A percentile compares a stretch with the other conserved stretches of the same genome.
These are phyloP conservation scores for Mycena olivaceomarginata DNA, from an alignment of 768 basidiomycete species.

Conservation along the genomic window DNA sequence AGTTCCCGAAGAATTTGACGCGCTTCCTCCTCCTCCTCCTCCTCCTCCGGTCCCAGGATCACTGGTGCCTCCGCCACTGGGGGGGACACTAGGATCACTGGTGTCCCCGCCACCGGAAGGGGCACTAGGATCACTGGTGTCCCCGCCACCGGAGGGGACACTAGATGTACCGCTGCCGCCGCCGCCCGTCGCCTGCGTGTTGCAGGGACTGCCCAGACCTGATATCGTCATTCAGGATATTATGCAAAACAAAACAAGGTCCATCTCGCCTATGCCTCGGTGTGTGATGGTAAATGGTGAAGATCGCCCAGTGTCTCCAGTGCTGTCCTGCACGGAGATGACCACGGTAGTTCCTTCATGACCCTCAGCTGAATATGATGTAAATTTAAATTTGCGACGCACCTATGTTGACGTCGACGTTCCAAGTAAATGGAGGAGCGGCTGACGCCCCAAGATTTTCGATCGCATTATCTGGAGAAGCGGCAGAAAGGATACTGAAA, in stretches of 20 bases:
- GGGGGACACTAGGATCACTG: background rate
- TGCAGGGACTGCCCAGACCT: constrained; percentile 9
- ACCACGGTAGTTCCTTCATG: constrained; percentile 16
- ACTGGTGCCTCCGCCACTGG: background rate
- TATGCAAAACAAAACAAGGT: background rate
- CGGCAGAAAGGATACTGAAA: constrained; percentile 27
- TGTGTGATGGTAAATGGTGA: constrained; percentile 19
- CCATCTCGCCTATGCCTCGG: background rate
- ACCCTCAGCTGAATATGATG: constrained; percentile 1
- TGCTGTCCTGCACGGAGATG: constrained; percentile 19
- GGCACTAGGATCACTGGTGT: background rate
- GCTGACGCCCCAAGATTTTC: constrained; percentile 5
- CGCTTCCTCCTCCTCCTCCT: background rate
- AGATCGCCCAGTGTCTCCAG: constrained; percentile 27
- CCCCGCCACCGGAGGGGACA: background rate
- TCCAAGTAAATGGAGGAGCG: constrained; percentile 23
- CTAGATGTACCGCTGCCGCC: background rate
- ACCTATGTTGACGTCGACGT: constrained; percentile 20
- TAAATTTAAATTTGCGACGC: background rate
- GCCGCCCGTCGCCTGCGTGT: background rate
- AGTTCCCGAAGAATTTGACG: background rate
- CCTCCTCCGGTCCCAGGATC: background rate
- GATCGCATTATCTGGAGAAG: constrained; percentile 3
- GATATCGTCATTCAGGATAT: background rate
- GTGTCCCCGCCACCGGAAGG: background rate